Base-by-base conservation (phyloP, 2,329 filamentous ascomycete genomes). In the Colletotrichum cordylinicola region DNA sequence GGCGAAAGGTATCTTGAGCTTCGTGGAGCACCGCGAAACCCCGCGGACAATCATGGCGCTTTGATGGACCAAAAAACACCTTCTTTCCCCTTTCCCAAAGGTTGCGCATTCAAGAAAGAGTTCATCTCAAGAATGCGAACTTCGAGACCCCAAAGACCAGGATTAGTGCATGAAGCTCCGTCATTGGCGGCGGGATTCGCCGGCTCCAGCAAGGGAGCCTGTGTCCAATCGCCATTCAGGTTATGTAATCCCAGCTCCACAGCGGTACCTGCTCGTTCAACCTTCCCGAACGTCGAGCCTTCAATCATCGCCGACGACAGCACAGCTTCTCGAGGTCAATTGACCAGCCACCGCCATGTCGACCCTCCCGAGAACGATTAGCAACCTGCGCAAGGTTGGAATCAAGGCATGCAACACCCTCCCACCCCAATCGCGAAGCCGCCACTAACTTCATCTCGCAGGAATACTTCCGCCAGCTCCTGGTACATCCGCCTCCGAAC, bases 401-500 rank as follows among this genome's bases (percentile, higher is more conserved):
- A 83, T 98, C 83, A 98, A 96, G 93, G 96, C 96, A 86, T 78
- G 86, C 68, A 35, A 12, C 43, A 58, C n/a, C 27, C 60, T 35
- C 16, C 9, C 27, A 31, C 18, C 9, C 31, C 12, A 27, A 43
- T 18, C 48, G 31, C 75, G 73, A 80, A 29, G 12, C 35, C 33
- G 29, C 18, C n/a, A 55, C 74, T 76, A 62, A 75, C 56, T 27
- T 77, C 74, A 43, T 78, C 1, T 81, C 60, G 81, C 83, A 98
- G 96, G 94, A 98, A 86, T 97, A 94, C 90, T 94, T 92, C 87
- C 94, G 95, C 87, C 97, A 98, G 90, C 91, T 98, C 91, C 93
- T 96, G 88, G 95, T 98, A 95, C 88, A 94, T 90, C 82, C 37
- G 66, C 67, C 55, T 37, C 16, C 76, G 69, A 78, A 77, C 73